phyloP scores from a whole-genome alignment of 2,329 filamentous ascomycete species.

The Scleromitrula shiraiana region DNA sequence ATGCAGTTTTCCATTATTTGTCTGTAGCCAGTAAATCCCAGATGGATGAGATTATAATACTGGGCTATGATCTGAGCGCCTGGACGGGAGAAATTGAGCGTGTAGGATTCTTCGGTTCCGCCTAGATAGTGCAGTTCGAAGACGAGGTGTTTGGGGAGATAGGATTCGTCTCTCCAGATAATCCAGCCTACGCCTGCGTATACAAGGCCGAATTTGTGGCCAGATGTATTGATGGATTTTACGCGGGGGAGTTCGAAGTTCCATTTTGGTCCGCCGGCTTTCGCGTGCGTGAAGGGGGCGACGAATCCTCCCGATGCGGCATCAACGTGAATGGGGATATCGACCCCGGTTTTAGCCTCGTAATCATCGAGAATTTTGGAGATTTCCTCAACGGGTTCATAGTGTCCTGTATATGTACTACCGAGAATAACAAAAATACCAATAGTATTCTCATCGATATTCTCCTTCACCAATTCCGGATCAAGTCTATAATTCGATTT shows the following conservation, averaged over 20 bases:
- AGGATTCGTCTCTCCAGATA: conserved; percentile 57
- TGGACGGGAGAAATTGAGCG: conserved; percentile 64
- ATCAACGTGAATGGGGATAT: conserved; percentile 63
- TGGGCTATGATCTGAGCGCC: conserved; percentile 63
- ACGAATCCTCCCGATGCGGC: conserved; percentile 54
- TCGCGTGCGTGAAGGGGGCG: conserved; percentile 50
- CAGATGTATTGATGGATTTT: conserved; percentile 58
- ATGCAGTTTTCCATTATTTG: conserved; percentile 60
- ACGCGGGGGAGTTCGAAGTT: conserved; percentile 54
- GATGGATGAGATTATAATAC: conserved; percentile 66
- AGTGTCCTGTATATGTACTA: conserved; percentile 67
- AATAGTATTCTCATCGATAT: conserved; percentile 69
- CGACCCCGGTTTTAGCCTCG: conserved; percentile 50
- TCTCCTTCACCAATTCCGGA: conserved; percentile 53
- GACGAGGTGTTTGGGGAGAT: conserved; percentile 58
- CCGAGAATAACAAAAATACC: conserved; percentile 68
- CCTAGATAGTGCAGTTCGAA: conserved; percentile 64
- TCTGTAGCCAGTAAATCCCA: conserved; percentile 58
- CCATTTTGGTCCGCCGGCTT: conserved; percentile 51
- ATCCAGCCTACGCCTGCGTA: conserved; percentile 65
- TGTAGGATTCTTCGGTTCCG: conserved; percentile 63
- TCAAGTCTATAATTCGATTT: conserved; percentile 56
- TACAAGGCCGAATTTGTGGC: conserved; percentile 56
- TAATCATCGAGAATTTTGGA: conserved; percentile 56
- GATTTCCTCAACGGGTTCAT: conserved; percentile 63